A percentile compares a stretch with the other conserved stretches of the same genome.
Conservation (phyloP, 371 early-diverging fungal species). For the Nosema bombycis region DNA sequence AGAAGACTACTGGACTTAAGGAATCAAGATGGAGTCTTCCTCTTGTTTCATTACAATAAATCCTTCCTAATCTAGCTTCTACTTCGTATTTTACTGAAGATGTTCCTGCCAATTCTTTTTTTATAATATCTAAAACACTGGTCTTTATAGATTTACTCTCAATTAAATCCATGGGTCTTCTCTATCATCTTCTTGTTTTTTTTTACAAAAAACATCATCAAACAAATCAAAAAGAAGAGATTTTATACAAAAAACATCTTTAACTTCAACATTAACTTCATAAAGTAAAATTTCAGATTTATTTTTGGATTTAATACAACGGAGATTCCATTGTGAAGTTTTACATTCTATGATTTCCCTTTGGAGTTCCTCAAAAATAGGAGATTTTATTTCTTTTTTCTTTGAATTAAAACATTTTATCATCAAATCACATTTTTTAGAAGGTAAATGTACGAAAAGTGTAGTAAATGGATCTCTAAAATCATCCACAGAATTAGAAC, state of each 20-base stretch:
- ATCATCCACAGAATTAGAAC: not conserved
- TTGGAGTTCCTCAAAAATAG: not conserved
- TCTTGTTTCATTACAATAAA: slow-evolving; percentile 25
- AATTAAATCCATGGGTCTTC: not conserved
- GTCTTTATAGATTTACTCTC: not conserved
- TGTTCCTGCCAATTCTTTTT: not conserved
- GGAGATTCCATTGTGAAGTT: not conserved
- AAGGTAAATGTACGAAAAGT: slow-evolving; percentile 26
- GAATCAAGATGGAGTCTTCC: slow-evolving; percentile 23
- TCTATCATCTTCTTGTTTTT: not conserved
- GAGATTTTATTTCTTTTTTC: not conserved
- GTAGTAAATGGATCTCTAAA: slow-evolving; percentile 9
- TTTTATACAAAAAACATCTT: not conserved
- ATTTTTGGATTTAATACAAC: not conserved
- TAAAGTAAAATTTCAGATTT: not conserved
- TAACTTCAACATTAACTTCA: not conserved
- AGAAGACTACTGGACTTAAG: slow-evolving; percentile 26
- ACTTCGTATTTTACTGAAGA: slow-evolving; percentile 31
- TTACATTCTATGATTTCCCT: not conserved
- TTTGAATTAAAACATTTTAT: not conserved
- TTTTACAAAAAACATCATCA: not conserved
- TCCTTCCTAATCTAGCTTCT: slow-evolving; percentile 48
- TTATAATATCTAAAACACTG: slow-evolving; percentile 1
- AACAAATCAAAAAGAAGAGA: not conserved
- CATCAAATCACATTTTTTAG: slow-evolving; percentile 34